Evolutionary conservation across 139 green algal species (phyloP).

Genomic region (Chlorella sp.): DNA sequence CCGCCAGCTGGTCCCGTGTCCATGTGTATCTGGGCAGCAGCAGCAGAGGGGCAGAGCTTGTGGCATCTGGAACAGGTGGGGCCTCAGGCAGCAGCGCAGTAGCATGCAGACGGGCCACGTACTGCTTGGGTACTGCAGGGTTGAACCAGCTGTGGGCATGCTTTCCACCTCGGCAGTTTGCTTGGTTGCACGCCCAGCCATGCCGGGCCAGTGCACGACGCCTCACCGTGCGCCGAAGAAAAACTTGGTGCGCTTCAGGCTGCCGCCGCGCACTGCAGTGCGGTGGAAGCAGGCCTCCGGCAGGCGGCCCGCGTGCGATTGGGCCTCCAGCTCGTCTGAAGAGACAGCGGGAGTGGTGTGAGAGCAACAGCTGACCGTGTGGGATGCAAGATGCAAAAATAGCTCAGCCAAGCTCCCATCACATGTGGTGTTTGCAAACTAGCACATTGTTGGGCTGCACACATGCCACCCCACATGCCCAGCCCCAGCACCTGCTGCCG

Average conservation of each 20-base stretch:
- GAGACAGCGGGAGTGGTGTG: background rate
- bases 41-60: background rate
- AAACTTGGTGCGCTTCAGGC: conserved; percentile 76
- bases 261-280: conserved; percentile 41
- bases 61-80: background rate
- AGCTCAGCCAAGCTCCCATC: too few relatives aligned
- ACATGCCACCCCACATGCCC: too few relatives aligned
- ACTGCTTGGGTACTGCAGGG: too few relatives aligned
- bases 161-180: too few relatives aligned
- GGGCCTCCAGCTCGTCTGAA: conserved; percentile 49
- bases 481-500: background rate
- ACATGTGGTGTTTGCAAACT: too few relatives aligned
- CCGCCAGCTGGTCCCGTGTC: conserved; percentile 72
- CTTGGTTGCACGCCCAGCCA: too few relatives aligned
- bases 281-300: conserved; percentile 65
- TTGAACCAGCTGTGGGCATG: too few relatives aligned
- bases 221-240: conserved; percentile 75
- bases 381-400: too few relatives aligned
- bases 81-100: background rate
- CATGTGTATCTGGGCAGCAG: conserved; percentile 65
- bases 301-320: conserved; percentile 36
- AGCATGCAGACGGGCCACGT: too few relatives aligned
- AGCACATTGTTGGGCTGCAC: too few relatives aligned
- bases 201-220: too few relatives aligned
- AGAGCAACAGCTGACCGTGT: too few relatives aligned